These are phyloP conservation scores for Choricystis sp. DNA, from an alignment of 139 green algal genomes.

Conservation along the genomic window DNA sequence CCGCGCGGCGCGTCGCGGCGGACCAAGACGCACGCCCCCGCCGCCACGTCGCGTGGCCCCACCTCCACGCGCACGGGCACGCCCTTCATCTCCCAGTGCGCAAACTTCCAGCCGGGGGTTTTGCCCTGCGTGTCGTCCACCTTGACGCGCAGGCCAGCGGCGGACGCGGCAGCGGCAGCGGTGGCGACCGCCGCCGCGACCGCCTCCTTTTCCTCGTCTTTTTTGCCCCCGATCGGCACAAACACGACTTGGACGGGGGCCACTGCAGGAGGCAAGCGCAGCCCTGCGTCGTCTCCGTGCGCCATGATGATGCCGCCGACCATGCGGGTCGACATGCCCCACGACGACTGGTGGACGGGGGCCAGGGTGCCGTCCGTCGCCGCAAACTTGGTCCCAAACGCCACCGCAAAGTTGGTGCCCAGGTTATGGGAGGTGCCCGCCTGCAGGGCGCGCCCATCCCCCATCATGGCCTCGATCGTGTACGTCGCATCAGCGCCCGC, in stretches of 20 bases:
- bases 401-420: conserved; percentile 88
- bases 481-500: conserved; percentile 79
- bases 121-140: conserved; percentile 55
- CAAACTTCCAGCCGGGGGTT: conserved; percentile 88
- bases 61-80: conserved; percentile 78
- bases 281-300: conserved; percentile 88
- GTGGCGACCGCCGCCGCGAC: conserved; percentile 40
- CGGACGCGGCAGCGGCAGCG: conserved; percentile 34
- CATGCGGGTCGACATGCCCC: conserved; percentile 85
- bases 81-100: conserved; percentile 91
- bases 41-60: conserved; percentile 69
- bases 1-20: conserved; percentile 41
- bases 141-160: conserved; percentile 61
- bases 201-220: conserved; percentile 48
- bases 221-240: conserved; percentile 89
- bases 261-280: conserved; percentile 74
- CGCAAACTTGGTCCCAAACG: conserved; percentile 53
- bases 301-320: conserved; percentile 95
- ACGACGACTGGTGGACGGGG: conserved; percentile 83
- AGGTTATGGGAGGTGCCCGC: conserved; percentile 95
- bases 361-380: conserved; percentile 10
- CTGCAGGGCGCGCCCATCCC: conserved; percentile 72
- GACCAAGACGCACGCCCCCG: conserved; percentile 54
- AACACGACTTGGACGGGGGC: conserved; percentile 90
- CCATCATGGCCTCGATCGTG: conserved; percentile 99